These are phyloP conservation scores for Marasmius fiardii DNA, from an alignment of 1,284 basidiomycete genomes.

Conservation along the genomic window DNA sequence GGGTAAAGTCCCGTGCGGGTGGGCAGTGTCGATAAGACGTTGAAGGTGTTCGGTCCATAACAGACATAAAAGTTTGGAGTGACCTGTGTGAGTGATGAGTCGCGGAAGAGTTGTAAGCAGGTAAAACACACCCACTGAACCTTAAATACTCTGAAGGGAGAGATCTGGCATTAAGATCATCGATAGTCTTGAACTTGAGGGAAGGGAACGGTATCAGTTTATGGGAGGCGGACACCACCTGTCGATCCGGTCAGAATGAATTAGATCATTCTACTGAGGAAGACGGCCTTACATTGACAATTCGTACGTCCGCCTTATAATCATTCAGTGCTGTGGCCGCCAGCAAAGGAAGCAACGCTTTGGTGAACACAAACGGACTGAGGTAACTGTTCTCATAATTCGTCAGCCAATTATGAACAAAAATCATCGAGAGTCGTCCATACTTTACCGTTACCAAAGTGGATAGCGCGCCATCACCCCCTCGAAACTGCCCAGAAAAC, in stretches of 20 bases:
- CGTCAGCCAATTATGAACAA: not conserved
- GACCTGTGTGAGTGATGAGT: not conserved
- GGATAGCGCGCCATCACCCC: not conserved
- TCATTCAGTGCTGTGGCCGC: not conserved
- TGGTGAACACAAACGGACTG: not conserved
- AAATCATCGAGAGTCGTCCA: not conserved
- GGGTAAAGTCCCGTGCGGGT: not conserved
- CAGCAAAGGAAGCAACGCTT: not conserved
- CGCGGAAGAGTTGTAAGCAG: not conserved
- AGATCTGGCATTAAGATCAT: not conserved
- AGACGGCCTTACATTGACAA: not conserved
- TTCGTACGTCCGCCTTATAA: not conserved
- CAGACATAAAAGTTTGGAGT: slow-evolving; percentile 1
- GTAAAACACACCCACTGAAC: not conserved
- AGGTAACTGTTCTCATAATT: not conserved
- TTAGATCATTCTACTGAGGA: not conserved
- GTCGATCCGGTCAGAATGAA: not conserved
- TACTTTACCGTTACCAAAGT: not conserved
- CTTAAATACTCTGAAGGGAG: not conserved
- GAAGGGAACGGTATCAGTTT: not conserved
- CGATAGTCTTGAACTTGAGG: not conserved
- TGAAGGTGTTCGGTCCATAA: not conserved
- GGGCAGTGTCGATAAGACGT: not conserved
- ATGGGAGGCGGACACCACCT: not conserved
- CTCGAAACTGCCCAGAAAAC: not conserved